Evolutionary conservation across 2,329 filamentous ascomycete species (phyloP).

Genomic region (Beauveria brongniartii): DNA sequence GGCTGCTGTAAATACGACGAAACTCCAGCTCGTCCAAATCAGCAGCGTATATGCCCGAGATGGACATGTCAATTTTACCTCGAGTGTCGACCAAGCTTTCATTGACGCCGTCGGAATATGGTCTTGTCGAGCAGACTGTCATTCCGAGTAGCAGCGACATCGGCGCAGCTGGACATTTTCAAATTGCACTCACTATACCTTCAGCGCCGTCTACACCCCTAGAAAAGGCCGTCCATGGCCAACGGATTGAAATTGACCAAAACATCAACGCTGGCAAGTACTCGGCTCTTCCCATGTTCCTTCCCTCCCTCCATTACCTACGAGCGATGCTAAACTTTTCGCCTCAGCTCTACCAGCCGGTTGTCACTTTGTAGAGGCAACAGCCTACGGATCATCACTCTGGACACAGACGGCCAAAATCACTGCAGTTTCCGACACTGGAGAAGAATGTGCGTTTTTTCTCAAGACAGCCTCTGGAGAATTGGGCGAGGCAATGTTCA

Average conservation of each 20-base stretch:
- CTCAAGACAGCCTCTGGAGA: neutral
- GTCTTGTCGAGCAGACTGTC: neutral
- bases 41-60: neutral
- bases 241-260: neutral
- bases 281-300: too few relatives aligned
- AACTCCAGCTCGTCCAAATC: neutral
- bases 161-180: neutral
- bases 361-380: neutral
- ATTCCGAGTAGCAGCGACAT: neutral
- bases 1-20: too few relatives aligned
- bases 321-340: too few relatives aligned
- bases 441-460: neutral
- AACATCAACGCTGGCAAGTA: neutral
- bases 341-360: neutral
- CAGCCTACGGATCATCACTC: neutral
- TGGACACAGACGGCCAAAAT: slow-evolving; percentile 1
- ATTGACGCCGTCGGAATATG: neutral
- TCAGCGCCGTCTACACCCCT: neutral
- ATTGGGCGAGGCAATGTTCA: neutral
- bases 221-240: neutral
- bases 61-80: neutral
- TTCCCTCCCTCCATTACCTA: too few relatives aligned
- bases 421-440: neutral
- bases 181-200: neutral
- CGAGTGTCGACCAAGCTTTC: neutral